Percentiles rank a stretch among this genome's conserved stretches.
These are phyloP conservation scores for Fusarium mangiferae DNA, from an alignment of 2,329 filamentous ascomycete species.

Conservation along the genomic window DNA sequence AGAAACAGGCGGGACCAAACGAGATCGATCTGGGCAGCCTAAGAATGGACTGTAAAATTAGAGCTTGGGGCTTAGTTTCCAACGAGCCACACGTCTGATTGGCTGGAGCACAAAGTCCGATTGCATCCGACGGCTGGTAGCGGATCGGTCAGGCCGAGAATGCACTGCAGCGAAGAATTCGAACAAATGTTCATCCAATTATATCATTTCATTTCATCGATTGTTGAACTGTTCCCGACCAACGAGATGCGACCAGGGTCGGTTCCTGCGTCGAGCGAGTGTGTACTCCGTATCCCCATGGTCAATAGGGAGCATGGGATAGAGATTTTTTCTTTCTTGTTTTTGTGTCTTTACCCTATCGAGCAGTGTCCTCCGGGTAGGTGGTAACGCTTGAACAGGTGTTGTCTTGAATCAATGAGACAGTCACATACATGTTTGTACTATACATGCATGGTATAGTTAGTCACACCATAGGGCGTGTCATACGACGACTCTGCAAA, in stretches of 20 bases:
- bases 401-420: slow-evolving; percentile 9
- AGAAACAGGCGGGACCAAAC: slow-evolving; percentile 18
- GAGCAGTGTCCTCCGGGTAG: slow-evolving; percentile 15
- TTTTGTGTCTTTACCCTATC: slow-evolving; percentile 10
- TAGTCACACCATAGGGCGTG: slow-evolving; percentile 38
- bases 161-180: slow-evolving; percentile 20
- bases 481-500: slow-evolving; percentile 35
- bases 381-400: slow-evolving; percentile 12
- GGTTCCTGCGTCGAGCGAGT: slow-evolving; percentile 30
- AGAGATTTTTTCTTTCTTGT: slow-evolving; percentile 12
- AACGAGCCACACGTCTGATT: slow-evolving; percentile 31
- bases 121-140: slow-evolving; percentile 31
- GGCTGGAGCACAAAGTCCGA: slow-evolving; percentile 21
- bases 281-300: not conserved
- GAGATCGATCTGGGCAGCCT: slow-evolving; percentile 35
- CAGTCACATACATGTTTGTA: not conserved
- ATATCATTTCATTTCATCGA: slow-evolving; percentile 9
- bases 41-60: slow-evolving; percentile 7
- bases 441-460: slow-evolving; percentile 21
- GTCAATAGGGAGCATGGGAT: slow-evolving; percentile 1
- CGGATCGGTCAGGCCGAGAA: slow-evolving; percentile 40
- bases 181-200: slow-evolving; percentile 17
- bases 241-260: slow-evolving; percentile 15
- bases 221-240: slow-evolving; percentile 6
- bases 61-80: slow-evolving; percentile 31